phyloP scores from a whole-genome alignment of 1,284 basidiomycete genomes.

The Pterula multifida region DNA sequence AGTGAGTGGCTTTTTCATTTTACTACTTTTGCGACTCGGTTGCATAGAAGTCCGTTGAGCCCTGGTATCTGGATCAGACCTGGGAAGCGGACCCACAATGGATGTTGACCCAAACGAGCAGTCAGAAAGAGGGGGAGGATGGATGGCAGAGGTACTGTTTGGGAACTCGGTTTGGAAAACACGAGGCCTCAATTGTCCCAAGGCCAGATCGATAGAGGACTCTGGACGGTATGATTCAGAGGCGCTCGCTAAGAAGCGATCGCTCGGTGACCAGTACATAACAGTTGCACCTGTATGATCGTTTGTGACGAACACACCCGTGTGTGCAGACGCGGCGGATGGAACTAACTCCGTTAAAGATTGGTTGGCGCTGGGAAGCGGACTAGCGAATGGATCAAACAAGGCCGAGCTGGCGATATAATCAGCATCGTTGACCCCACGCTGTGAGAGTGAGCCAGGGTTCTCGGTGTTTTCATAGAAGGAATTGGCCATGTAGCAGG shows the following conservation, averaged over 20 bases:
- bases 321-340: neutral
- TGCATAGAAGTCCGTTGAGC: neutral
- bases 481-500: neutral
- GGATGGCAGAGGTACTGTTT: neutral
- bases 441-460: neutral
- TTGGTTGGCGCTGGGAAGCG: neutral
- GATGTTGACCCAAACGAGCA: neutral
- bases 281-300: neutral
- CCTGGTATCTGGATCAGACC: neutral
- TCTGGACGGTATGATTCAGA: neutral
- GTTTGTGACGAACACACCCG: neutral
- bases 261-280: neutral
- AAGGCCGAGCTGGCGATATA: neutral
- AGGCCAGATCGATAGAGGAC: neutral
- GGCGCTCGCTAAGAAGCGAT: neutral
- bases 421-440: neutral
- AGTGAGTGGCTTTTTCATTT: neutral
- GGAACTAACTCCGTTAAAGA: neutral
- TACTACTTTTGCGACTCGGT: neutral
- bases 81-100: neutral
- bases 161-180: neutral
- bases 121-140: neutral
- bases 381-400: neutral
- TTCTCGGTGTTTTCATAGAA: neutral
- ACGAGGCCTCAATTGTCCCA: neutral